These are phyloP conservation scores for Mycena floridula DNA, from an alignment of 768 basidiomycete genomes.

Conservation along the genomic window DNA sequence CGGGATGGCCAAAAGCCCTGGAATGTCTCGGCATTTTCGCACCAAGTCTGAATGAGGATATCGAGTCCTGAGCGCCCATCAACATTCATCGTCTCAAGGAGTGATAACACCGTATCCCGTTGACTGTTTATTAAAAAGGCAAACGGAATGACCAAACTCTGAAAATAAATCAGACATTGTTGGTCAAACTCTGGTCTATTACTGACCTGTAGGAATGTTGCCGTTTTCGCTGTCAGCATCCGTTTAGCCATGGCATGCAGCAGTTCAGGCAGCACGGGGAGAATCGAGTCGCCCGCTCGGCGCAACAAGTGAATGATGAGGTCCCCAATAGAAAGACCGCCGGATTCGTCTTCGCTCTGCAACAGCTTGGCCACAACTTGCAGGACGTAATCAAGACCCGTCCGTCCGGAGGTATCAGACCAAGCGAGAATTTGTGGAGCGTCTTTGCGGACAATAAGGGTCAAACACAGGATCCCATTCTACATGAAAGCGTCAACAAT, in stretches of 20 bases:
- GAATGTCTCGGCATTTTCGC: constrained; percentile 91
- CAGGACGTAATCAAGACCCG: constrained; percentile 73
- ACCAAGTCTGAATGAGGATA: constrained; percentile 88
- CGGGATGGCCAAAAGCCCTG: constrained; percentile 92
- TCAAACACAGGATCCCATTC: constrained; percentile 82
- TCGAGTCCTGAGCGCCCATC: constrained; percentile 68
- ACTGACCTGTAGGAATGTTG: constrained; percentile 82
- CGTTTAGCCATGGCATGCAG: constrained; percentile 78
- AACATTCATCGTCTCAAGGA: constrained; percentile 65
- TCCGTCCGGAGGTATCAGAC: constrained; percentile 58
- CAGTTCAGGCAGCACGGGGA: constrained; percentile 83
- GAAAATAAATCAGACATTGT: neutral
- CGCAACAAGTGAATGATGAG: constrained; percentile 90
- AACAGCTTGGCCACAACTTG: constrained; percentile 74
- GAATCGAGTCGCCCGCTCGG: constrained; percentile 70
- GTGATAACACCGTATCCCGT: constrained; percentile 67
- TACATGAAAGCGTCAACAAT: constrained; percentile 21
- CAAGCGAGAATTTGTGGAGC: constrained; percentile 75
- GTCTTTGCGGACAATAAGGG: constrained; percentile 83
- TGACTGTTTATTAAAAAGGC: constrained; percentile 90
- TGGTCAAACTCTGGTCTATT: neutral
- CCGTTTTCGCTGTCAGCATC: constrained; percentile 81
- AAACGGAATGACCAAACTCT: constrained; percentile 91
- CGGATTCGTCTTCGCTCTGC: constrained; percentile 80
- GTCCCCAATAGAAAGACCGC: constrained; percentile 90